Evolutionary conservation across 371 early-diverging fungal species (phyloP).

Genomic region (Entomophthora muscae): DNA sequence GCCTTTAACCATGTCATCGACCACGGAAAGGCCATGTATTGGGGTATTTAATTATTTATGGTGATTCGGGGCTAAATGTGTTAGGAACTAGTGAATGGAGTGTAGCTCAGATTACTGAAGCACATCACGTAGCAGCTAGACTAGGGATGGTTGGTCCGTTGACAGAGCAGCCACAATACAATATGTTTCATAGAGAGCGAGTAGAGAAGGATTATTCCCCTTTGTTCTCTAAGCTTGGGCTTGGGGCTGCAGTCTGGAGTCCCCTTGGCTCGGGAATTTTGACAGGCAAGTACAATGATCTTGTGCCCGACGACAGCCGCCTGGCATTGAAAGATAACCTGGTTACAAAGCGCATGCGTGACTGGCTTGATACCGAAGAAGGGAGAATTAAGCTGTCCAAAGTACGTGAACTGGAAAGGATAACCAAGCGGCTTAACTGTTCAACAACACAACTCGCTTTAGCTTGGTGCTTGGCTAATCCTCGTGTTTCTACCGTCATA

Average conservation of each 20-base stretch:
- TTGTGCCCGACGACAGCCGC: conserved; percentile 51
- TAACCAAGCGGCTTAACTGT: conserved; percentile 32
- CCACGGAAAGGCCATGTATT: conserved; percentile 66
- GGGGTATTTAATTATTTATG: conserved; percentile 25
- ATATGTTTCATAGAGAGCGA: conserved; percentile 66
- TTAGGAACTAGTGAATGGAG: conserved; percentile 61
- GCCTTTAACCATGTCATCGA: conserved; percentile 75
- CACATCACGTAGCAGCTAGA: conserved; percentile 43
- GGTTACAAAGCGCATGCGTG: conserved; percentile 37
- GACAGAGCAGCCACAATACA: conserved; percentile 70
- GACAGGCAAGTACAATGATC: conserved; percentile 62
- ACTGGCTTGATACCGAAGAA: conserved; percentile 36
- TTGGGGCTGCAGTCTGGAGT: conserved; percentile 69
- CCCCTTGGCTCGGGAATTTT: conserved; percentile 57
- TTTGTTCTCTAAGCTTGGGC: conserved; percentile 40
- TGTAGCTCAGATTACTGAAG: conserved; percentile 58
- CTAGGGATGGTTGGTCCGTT: conserved; percentile 50
- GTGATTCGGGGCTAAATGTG: background rate
- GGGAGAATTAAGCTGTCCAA: conserved; percentile 32
- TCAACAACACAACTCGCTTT: conserved; percentile 60
- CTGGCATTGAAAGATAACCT: conserved; percentile 42
- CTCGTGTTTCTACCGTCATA: conserved; percentile 17
- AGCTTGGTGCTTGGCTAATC: conserved; percentile 62
- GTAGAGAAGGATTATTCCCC: conserved; percentile 59
- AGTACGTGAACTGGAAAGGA: conserved; percentile 19